Evolutionary conservation across 2,329 filamentous ascomycete genomes (phyloP).

Genomic region (Phialocephala subalpina): DNA sequence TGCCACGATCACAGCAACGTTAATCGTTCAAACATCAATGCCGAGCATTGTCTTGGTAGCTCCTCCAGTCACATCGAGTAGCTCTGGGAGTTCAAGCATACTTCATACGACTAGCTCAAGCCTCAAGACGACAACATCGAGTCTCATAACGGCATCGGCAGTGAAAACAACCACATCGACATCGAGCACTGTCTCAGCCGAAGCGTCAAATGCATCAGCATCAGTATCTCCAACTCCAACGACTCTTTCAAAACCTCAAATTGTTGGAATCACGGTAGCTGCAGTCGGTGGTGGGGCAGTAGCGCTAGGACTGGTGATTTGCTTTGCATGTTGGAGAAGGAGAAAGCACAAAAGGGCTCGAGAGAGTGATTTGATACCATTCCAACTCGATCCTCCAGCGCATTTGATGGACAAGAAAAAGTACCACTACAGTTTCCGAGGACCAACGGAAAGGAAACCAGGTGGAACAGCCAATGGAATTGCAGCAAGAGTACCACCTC

Average conservation of each 20-base stretch:
- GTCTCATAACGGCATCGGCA: conserved; percentile 18
- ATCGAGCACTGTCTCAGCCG: conserved; percentile 26
- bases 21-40: conserved; percentile 52
- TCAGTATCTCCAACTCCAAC: not conserved
- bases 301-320: conserved; percentile 54
- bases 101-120: conserved; percentile 6
- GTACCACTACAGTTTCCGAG: conserved; percentile 29
- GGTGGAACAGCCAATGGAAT: conserved; percentile 36
- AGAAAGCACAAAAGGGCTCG: conserved; percentile 39
- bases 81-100: conserved; percentile 2
- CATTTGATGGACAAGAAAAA: conserved; percentile 32
- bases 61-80: conserved; percentile 29
- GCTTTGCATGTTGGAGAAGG: conserved; percentile 46
- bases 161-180: conserved; percentile 26
- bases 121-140: not conserved
- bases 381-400: conserved; percentile 40
- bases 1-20: conserved; percentile 63
- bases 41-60: conserved; percentile 46
- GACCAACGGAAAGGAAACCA: conserved; percentile 30
- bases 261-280: conserved; percentile 66
- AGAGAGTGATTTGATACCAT: conserved; percentile 44
- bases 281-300: conserved; percentile 57
- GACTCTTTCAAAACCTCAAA: conserved; percentile 47
- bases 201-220: conserved; percentile 29
- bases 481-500: conserved; percentile 36